phyloP scores from a whole-genome alignment of 805 yeast genomes.

The Saccharomycopsis amapae region DNA sequence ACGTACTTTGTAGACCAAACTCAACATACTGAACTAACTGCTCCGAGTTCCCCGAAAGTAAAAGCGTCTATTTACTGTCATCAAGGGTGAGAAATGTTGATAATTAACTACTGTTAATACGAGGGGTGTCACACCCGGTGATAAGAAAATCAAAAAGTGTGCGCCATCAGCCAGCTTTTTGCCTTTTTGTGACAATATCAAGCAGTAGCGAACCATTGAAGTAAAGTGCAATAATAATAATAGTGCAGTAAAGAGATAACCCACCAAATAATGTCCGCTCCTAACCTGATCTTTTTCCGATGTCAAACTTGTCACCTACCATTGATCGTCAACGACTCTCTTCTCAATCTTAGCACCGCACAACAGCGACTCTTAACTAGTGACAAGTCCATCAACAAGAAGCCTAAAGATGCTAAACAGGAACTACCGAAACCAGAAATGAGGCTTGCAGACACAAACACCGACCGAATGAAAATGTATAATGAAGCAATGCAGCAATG shows the following conservation, averaged over 20 bases:
- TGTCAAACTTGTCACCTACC: constrained; percentile 45
- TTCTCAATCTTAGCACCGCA: constrained; percentile 36
- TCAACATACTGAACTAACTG: no score
- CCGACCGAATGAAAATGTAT: constrained; percentile 5
- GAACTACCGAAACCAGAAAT: constrained; percentile 14
- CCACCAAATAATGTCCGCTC: background rate
- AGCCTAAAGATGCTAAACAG: constrained; percentile 15
- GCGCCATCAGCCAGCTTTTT: no score
- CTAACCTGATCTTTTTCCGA: background rate
- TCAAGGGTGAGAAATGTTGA: no score
- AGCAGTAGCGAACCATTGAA: no score
- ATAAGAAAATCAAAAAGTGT: no score
- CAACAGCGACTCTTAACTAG: constrained; percentile 38
- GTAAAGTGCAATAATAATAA: background rate
- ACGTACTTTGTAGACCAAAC: no score
- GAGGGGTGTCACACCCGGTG: no score
- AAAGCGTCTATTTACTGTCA: no score
- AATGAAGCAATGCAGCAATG: constrained; percentile 9
- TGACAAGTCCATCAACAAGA: constrained; percentile 23
- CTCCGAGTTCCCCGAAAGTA: no score
- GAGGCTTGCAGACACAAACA: constrained; percentile 21
- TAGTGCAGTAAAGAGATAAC: background rate
- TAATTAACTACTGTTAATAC: no score
- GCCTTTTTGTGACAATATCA: no score
- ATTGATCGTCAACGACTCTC: constrained; percentile 35